These are phyloP conservation scores for Hepatocystis sp. DNA, from an alignment of 169 alveolate species.

Conservation along the genomic window DNA sequence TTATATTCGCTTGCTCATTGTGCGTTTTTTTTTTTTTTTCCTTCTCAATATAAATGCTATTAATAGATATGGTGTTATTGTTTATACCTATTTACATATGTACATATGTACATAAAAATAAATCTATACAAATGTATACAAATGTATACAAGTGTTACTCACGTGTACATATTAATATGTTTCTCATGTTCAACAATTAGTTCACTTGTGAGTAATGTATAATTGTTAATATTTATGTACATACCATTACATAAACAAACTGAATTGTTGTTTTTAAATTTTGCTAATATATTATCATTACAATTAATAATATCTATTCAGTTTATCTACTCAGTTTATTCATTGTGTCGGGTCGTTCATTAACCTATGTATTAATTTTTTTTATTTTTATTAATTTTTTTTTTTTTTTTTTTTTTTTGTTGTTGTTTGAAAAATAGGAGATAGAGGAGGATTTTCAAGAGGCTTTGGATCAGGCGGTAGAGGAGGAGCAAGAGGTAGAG, in stretches of 20 bases:
- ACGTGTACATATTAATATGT: not conserved
- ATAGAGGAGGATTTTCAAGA: constrained; percentile 83
- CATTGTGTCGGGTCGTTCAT: not conserved
- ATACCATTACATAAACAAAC: not conserved
- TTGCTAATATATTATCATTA: not conserved
- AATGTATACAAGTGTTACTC: not conserved
- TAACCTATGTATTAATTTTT: constrained; percentile 1
- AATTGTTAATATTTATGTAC: not conserved
- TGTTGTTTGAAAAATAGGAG: constrained; percentile 34
- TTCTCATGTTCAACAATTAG: too few species aligned
- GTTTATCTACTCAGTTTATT: not conserved
- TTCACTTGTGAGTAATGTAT: too few species aligned
- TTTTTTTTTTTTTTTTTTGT: not conserved
- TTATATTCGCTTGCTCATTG: too few species aligned
- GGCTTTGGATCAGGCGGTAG: constrained; percentile 80
- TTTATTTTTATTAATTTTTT: not conserved
- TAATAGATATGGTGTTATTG: too few species aligned
- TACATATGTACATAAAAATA: not conserved
- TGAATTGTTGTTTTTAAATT: not conserved
- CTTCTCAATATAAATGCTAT: too few species aligned
- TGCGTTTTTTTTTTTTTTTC: too few species aligned
- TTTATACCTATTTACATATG: too few species aligned
- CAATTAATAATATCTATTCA: not conserved
- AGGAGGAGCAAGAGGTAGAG: constrained; percentile 80
- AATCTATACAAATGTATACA: not conserved